Percentiles rank a stretch among this genome's conserved stretches.
These are phyloP conservation scores for Penicillium tannophilum DNA, from an alignment of 495 filamentous ascomycete species.

Conservation along the genomic window DNA sequence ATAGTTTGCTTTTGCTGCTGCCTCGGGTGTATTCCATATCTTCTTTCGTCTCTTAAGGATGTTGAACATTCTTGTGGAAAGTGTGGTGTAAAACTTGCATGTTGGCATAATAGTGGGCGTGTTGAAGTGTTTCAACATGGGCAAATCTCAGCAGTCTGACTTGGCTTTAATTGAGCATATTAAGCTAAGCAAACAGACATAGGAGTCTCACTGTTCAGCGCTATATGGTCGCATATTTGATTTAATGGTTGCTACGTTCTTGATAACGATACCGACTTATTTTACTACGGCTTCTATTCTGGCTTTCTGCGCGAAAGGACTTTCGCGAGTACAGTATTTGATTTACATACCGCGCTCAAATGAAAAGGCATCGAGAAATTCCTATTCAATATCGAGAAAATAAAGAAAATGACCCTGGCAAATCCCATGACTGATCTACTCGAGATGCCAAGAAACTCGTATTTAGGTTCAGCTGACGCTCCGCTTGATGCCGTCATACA, in stretches of 20 bases:
- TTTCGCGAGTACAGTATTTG: too few species aligned
- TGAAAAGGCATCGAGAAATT: too few species aligned
- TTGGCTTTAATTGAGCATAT: not conserved
- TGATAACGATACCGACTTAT: too few species aligned
- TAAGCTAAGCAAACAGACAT: not conserved
- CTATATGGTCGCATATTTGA: too few species aligned
- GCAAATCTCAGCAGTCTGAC: not conserved
- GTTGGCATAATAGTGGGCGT: slow-evolving; percentile 54
- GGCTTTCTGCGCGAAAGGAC: too few species aligned
- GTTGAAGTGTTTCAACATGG: slow-evolving; percentile 41
- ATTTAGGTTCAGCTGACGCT: slow-evolving; percentile 5
- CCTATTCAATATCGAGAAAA: not conserved
- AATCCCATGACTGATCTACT: not conserved
- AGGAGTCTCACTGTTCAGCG: too few species aligned
- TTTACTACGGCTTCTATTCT: too few species aligned
- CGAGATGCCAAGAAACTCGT: slow-evolving; percentile 1
- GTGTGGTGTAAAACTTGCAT: slow-evolving; percentile 50
- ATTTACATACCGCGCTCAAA: too few species aligned
- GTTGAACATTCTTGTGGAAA: slow-evolving; percentile 54
- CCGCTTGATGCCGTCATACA: slow-evolving; percentile 3
- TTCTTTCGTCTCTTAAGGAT: slow-evolving; percentile 54
- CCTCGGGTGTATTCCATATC: slow-evolving; percentile 55
- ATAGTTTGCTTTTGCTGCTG: slow-evolving; percentile 47
- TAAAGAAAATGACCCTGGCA: not conserved
- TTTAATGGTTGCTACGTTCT: too few species aligned